Evolutionary conservation across 805 yeast genomes (phyloP).

Genomic region (Ogataea sp.): DNA sequence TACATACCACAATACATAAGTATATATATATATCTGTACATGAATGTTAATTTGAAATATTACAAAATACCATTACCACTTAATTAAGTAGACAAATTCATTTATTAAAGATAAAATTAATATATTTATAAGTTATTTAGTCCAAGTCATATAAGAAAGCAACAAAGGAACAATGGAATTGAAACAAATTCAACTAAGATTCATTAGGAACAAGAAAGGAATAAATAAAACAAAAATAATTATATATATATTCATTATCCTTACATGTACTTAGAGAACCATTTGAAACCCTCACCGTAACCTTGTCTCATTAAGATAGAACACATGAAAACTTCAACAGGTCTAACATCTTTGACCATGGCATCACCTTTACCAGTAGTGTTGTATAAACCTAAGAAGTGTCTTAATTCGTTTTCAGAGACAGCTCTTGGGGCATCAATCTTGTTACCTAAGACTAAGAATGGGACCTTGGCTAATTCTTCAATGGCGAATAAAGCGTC

Average conservation of each 20-base stretch:
- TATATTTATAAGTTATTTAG: no score
- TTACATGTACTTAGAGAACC: slow-evolving; percentile 94
- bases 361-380: slow-evolving; percentile 88
- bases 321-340: slow-evolving; percentile 95
- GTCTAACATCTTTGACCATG: slow-evolving; percentile 66
- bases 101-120: no score
- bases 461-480: slow-evolving; percentile 85
- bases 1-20: not conserved
- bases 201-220: not conserved
- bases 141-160: no score
- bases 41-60: slow-evolving; percentile 96
- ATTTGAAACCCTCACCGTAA: slow-evolving; percentile 96
- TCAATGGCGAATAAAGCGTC: slow-evolving; percentile 90
- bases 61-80: no score
- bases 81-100: no score
- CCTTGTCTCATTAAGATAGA: slow-evolving; percentile 98
- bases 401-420: slow-evolving; percentile 87
- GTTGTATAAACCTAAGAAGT: slow-evolving; percentile 76
- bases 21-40: slow-evolving; percentile 55
- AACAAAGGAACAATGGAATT: not conserved
- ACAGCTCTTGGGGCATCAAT: slow-evolving; percentile 93
- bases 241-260: not conserved
- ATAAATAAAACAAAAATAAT: not conserved
- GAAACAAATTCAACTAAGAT: not conserved
- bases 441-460: slow-evolving; percentile 91